A percentile compares a stretch with the other conserved stretches of the same genome.
These are phyloP conservation scores for Solanum piurae DNA, from an alignment of 257 asterid species.

Conservation along the genomic window DNA sequence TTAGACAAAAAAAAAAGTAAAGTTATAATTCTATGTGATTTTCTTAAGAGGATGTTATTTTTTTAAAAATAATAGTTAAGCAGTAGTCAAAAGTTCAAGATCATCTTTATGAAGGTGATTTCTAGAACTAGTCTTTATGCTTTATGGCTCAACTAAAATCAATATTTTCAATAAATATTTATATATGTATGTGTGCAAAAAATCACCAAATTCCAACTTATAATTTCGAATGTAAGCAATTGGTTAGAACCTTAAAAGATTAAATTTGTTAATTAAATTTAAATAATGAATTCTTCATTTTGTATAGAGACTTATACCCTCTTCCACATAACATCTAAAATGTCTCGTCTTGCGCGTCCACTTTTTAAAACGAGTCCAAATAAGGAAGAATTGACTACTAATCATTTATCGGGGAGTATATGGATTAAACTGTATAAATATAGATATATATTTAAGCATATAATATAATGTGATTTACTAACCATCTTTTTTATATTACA, in stretches of 20 bases:
- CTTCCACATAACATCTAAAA: background rate
- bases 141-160: background rate
- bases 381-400: background rate
- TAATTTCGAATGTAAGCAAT: background rate
- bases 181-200: background rate
- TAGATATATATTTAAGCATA: background rate
- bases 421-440: background rate
- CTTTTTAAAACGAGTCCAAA: background rate
- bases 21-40: too few species aligned
- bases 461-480: background rate
- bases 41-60: too few species aligned
- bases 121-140: background rate
- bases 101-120: background rate
- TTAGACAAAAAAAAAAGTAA: background rate
- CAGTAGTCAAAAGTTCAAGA: background rate
- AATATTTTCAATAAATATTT: background rate
- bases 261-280: background rate
- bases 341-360: background rate
- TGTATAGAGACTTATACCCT: background rate
- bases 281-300: background rate
- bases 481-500: background rate
- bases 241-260: background rate
- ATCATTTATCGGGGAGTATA: background rate
- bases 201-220: background rate
- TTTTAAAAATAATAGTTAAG: background rate